Base-by-base conservation (phyloP, 1,284 basidiomycete species). In the Pyrrhoderma lamaoense region DNA sequence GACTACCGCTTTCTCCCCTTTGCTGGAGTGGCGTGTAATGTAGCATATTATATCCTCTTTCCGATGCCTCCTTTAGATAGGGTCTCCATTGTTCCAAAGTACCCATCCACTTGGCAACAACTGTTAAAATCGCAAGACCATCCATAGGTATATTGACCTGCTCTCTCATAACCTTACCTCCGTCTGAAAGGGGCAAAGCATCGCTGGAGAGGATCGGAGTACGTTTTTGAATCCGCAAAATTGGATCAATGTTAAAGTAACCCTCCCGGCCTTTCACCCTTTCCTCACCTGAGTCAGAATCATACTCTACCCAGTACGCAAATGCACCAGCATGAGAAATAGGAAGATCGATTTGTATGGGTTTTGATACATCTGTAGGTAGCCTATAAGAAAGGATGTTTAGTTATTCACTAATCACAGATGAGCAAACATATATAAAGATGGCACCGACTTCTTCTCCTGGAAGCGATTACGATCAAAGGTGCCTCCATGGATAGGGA, bases 61-160 rank as follows among this genome's bases (percentile, higher is more conserved):
- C 76, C 53, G 82, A 80, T 3, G 90, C 87, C 66, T 93, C 90
- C 47, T 78, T 74, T 58, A 94, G 87, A 63, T 90, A 80, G 5
- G 76, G 73, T 42, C 71, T 76, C 93, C 94, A 97, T 31, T 81
- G 71, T 9, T 70, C 67, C 25, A 91, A 67, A 1, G 83, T 76
- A 1, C 93, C 94, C 89, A 96, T 95, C 94, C 94, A 97, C 67
- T 97, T 97, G 2, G 92, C 93, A 42, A 97, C 83, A 42, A 93
- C 75, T 5, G 90, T 93, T 52, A 96, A 72, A 59, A 96, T 85
- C 36, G 85, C 80, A 13, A 97, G 75, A 8, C 85, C 89, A 65
- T 95, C 87, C 25, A 96, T 74, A 1, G 91, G 84, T 8, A 96
- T 70, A 58, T 85, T 75, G 56, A 86, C 72, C 45, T 68, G 62